Conservation (phyloP, 768 basidiomycete species). For the Zangia roseola region DNA sequence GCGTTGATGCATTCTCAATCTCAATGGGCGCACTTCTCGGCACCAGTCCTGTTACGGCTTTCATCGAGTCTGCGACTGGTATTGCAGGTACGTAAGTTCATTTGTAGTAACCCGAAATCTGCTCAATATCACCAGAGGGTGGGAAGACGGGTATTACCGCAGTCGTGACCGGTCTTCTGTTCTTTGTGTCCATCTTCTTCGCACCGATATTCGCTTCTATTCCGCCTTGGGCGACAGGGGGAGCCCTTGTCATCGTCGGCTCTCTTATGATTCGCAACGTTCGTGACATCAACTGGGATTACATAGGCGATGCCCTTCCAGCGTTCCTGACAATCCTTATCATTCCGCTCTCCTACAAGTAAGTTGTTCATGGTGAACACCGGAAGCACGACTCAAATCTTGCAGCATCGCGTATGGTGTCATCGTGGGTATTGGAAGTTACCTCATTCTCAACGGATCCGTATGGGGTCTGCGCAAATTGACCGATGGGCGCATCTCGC, state of each 20-base stretch:
- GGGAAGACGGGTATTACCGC: constrained; percentile 87
- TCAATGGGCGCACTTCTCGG: constrained; percentile 80
- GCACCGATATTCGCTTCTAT: constrained; percentile 87
- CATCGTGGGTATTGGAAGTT: constrained; percentile 73
- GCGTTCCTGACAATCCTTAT: constrained; percentile 81
- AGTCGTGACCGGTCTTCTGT: constrained; percentile 66
- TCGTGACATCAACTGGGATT: constrained; percentile 86
- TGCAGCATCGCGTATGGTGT: constrained; percentile 85
- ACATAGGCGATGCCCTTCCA: constrained; percentile 83
- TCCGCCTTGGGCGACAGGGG: constrained; percentile 84
- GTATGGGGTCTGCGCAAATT: constrained; percentile 56
- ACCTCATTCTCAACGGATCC: constrained; percentile 70
- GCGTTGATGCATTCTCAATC: constrained; percentile 78
- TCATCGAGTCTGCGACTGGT: constrained; percentile 80
- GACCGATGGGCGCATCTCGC: constrained; percentile 58
- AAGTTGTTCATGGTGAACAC: constrained; percentile 18
- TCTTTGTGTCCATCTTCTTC: constrained; percentile 86
- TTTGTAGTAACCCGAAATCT: background rate
- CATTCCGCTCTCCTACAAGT: constrained; percentile 81
- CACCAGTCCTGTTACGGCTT: constrained; percentile 79
- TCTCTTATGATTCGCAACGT: constrained; percentile 87
- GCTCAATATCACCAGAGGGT: constrained; percentile 53
- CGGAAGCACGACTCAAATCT: background rate
- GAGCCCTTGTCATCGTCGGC: constrained; percentile 83
- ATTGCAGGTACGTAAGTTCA: constrained; percentile 52